Evolutionary conservation across 2,329 filamentous ascomycete genomes (phyloP).

Genomic region (Neopestalotiopsis clavispora): DNA sequence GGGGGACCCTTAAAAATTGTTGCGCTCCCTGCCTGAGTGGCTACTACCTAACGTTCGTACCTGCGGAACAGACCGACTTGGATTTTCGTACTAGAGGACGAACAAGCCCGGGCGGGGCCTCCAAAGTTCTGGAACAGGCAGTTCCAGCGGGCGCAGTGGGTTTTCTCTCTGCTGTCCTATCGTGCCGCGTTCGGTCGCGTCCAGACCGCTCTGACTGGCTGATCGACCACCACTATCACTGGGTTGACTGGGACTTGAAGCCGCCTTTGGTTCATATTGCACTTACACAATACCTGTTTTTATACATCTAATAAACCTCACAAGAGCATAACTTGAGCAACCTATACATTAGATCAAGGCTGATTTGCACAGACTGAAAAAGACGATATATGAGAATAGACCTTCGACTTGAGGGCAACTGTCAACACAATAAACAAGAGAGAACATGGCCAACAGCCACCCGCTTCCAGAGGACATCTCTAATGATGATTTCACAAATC

Average conservation of each 20-base stretch:
- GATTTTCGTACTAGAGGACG: background rate
- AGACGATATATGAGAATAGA: too few species aligned
- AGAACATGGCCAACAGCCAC: conserved; percentile 24
- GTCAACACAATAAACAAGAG: background rate
- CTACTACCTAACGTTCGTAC: background rate
- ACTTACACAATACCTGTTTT: background rate
- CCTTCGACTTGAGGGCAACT: background rate
- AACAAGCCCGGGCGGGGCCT: background rate
- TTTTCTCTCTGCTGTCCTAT: background rate
- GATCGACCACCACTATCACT: background rate
- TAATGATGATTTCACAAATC: conserved; percentile 38
- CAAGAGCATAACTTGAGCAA: background rate
- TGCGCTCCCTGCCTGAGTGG: background rate
- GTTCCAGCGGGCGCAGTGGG: background rate
- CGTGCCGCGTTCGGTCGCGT: background rate
- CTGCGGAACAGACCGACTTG: too few species aligned
- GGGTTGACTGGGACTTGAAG: background rate
- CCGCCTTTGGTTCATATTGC: background rate
- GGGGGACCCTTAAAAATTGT: conserved; percentile 11
- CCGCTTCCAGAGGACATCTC: conserved; percentile 32
- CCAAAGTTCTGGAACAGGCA: background rate
- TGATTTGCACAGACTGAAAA: too few species aligned
- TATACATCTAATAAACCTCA: background rate
- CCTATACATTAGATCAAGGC: background rate
- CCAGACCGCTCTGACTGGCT: conserved; percentile 13